Base-by-base conservation (phyloP, 805 yeast genomes). In the Kazachstania psychrophila region DNA sequence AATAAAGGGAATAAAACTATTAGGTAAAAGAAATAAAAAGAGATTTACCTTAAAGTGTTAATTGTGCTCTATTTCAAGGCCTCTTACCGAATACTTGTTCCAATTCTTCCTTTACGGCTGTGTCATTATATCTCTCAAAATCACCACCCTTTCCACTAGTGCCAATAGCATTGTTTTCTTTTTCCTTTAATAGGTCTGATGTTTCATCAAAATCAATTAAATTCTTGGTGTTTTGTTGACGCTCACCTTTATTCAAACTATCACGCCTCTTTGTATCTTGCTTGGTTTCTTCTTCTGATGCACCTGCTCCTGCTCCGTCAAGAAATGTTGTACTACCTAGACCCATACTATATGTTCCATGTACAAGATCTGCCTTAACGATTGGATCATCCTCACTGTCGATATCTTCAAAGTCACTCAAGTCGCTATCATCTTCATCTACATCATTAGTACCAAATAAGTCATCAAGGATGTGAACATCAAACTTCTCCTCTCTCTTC, bases 291-390 rank as follows among this genome's bases (percentile, higher is more conserved):
- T 65, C 68, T 30, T 48, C 47, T 12, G 60, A 60, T n/a, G 72
- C 73, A 37, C 79, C 60, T 4, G 96, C 97, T 11, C 96, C 97
- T 0, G 96, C 89, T 23, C 98, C 98, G 57, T 92, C 96, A 41
- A 89, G 56, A 55, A 89, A 89, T 0, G 97, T 89, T 1, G 95
- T 72, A 1, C 89, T 73, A 2, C 97, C 97, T 28, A 92, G 68
- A 1, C 97, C 98, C 33, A 81, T 70, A 1, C 96, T 82, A 2
- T 83, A 70, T 34, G 74, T 72, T 11, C 98, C 98, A 56, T 89
- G 95, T 15, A 88, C 73, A 20, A 84, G 82, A 18, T 68, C 69
- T 22, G 83, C 74, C 5, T 22, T 22, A 9, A 16, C 15, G n/a
- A 18, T 14, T 5, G 12, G n/a, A 2, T 15, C 14, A n/a, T 23